Conservation (phyloP, 2,329 filamentous ascomycete species). For the Epicoccum sorghinum region DNA sequence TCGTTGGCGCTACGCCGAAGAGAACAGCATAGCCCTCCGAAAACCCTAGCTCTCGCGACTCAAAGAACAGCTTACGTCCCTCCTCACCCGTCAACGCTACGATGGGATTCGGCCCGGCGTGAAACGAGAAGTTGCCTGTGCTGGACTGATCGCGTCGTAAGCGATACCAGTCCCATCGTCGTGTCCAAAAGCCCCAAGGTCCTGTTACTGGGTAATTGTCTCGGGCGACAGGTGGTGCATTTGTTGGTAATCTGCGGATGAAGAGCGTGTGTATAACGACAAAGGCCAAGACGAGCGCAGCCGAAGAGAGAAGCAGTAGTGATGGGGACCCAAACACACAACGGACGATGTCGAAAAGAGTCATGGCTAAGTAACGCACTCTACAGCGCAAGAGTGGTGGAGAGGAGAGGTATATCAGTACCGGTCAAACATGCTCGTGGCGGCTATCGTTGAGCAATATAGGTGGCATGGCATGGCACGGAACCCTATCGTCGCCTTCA, state of each 20-base stretch:
- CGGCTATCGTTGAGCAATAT: conserved; percentile 3
- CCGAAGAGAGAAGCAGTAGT: conserved; percentile 15
- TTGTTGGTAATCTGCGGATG: conserved; percentile 26
- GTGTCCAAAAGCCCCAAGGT: conserved; percentile 54
- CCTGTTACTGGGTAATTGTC: conserved; percentile 52
- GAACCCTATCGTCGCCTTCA: not conserved
- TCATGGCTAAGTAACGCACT: conserved; percentile 8
- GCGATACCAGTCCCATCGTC: conserved; percentile 54
- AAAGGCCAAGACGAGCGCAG: conserved; percentile 19
- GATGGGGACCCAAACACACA: conserved; percentile 15
- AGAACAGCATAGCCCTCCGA: conserved; percentile 48
- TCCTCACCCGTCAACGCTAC: conserved; percentile 54
- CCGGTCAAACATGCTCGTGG: not conserved
- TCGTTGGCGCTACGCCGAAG: conserved; percentile 28
- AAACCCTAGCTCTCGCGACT: conserved; percentile 54
- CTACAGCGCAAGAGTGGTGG: not conserved
- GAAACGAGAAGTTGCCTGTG: conserved; percentile 58
- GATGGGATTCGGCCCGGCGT: conserved; percentile 54
- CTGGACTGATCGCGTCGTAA: conserved; percentile 37
- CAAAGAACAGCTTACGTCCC: conserved; percentile 54
- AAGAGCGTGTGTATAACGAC: conserved; percentile 22
- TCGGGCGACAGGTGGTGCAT: conserved; percentile 28
- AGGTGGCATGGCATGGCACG: not conserved
- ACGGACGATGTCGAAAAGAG: conserved; percentile 8
- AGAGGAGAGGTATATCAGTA: not conserved